These are phyloP conservation scores for Candida pini DNA, from an alignment of 805 yeast species.

Conservation along the genomic window DNA sequence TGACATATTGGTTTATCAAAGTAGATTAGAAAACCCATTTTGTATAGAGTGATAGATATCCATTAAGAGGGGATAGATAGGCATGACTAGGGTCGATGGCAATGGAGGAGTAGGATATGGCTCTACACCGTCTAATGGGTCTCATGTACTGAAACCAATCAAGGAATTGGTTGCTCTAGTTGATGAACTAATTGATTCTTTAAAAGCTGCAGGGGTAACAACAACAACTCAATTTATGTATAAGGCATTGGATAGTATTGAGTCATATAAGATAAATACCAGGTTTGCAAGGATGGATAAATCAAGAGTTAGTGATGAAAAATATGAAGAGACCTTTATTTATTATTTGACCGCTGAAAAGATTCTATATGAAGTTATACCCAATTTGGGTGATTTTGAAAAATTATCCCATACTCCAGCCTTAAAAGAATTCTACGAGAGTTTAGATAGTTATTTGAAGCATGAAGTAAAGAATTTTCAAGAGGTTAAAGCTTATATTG, in stretches of 20 bases:
- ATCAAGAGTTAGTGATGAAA: constrained; percentile 3
- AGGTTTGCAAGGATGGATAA: no score
- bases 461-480: constrained; percentile 14
- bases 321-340: constrained; percentile 18
- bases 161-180: constrained; percentile 11
- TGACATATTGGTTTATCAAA: no score
- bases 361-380: constrained; percentile 22
- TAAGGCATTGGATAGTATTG: constrained; percentile 24
- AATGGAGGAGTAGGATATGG: no score
- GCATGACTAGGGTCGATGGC: no score
- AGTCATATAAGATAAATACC: constrained; percentile 16
- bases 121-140: no score
- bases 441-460: constrained; percentile 13
- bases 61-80: no score
- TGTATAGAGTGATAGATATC: no score
- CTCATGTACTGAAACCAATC: constrained; percentile 7
- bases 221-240: constrained; percentile 15
- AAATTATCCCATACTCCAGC: constrained; percentile 6
- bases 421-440: constrained; percentile 14
- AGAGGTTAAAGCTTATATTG: constrained; percentile 7
- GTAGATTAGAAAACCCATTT: no score
- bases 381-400: constrained; percentile 14
- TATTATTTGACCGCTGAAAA: constrained; percentile 24
- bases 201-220: constrained; percentile 3
- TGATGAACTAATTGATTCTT: constrained; percentile 12